These are phyloP conservation scores for Corchorus olitorius DNA, from an alignment of 345 rosid genomes.

Conservation along the genomic window DNA sequence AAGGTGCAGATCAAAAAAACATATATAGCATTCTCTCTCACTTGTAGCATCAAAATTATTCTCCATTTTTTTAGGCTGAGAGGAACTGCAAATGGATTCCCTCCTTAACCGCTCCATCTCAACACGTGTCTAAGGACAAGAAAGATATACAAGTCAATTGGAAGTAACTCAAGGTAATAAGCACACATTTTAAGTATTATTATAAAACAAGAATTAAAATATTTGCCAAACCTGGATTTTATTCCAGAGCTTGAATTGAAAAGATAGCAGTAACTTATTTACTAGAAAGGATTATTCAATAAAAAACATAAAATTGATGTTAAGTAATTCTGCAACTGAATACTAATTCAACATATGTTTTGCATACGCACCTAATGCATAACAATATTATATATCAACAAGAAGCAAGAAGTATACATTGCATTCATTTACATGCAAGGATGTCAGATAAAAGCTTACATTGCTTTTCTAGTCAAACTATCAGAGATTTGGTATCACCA, in stretches of 20 bases:
- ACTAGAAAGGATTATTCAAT: background rate
- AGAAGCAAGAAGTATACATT: background rate
- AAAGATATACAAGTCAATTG: conserved; percentile 22
- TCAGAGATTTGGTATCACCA: background rate
- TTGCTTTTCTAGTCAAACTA: conserved; percentile 1
- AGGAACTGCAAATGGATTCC: conserved; percentile 59
- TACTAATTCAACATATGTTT: background rate
- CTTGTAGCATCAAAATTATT: conserved; percentile 79
- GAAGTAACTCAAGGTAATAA: conserved; percentile 10
- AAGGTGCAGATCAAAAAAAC: conserved; percentile 92
- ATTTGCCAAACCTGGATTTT: background rate
- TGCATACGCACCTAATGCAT: background rate
- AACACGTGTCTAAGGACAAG: conserved; percentile 60
- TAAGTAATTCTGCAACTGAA: background rate
- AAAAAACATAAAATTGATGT: background rate
- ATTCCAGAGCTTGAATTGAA: background rate
- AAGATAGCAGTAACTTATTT: background rate
- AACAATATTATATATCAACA: background rate
- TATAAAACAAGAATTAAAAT: conserved; percentile 8
- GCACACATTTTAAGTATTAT: conserved; percentile 5
- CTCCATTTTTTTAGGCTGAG: conserved; percentile 82
- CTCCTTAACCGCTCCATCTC: conserved; percentile 71
- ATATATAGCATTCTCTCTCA: conserved; percentile 89
- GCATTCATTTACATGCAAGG: background rate
- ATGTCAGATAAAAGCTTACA: background rate